These are phyloP conservation scores for Pseudisothecium myosuroides DNA, from an alignment of 225 moss, liverwort and hornwort species.

Conservation along the genomic window DNA sequence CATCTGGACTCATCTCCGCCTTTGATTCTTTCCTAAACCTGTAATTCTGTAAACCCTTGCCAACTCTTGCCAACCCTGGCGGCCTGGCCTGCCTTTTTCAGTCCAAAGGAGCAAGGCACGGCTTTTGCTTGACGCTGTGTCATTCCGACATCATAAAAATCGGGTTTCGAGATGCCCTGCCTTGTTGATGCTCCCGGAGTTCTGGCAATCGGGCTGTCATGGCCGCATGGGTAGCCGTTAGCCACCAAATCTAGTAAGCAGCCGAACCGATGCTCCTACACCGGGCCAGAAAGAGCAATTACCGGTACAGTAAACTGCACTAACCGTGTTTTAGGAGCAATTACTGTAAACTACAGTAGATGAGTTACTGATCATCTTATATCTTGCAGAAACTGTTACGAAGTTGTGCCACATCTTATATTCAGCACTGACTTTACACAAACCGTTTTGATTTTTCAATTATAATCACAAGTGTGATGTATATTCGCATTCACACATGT, in stretches of 20 bases:
- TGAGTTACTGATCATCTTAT: background rate
- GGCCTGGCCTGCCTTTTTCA: background rate
- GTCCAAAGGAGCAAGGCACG: background rate
- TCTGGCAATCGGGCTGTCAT: background rate
- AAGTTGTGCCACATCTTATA: background rate
- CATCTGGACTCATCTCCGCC: background rate
- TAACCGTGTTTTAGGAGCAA: background rate
- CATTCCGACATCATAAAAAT: slow-evolving; percentile 6
- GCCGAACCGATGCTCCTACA: background rate
- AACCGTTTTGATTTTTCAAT: background rate
- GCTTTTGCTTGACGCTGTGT: background rate
- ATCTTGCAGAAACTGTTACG: background rate
- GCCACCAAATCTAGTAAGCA: background rate
- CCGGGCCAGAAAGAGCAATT: background rate
- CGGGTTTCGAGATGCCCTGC: background rate
- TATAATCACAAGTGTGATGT: background rate
- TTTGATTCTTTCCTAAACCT: background rate
- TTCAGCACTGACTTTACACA: background rate
- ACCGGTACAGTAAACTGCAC: background rate
- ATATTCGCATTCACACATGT: too few species aligned
- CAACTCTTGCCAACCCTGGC: too few species aligned
- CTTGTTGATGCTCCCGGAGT: background rate
- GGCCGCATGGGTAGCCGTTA: background rate
- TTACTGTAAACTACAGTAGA: background rate
- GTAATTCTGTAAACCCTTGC: too few species aligned